A percentile compares a stretch with the other conserved stretches of the same genome.
Conservation (phyloP, 257 asterid genomes). For the Galeopsis tetrahit region DNA sequence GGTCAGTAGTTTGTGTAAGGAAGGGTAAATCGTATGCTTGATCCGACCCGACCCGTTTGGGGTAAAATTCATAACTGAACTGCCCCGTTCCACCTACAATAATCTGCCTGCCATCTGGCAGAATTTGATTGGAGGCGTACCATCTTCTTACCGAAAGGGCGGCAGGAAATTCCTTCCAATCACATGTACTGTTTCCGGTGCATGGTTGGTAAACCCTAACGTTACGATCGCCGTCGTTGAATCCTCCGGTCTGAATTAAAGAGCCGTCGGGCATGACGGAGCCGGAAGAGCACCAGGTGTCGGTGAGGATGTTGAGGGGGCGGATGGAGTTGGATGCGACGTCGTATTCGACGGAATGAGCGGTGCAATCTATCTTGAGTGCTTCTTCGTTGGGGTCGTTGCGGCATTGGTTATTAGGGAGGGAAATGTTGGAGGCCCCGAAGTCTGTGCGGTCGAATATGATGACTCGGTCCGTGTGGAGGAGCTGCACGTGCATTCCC, state of each 20-base stretch:
- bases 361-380: not conserved
- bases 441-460: constrained; percentile 21
- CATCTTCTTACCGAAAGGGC: not conserved
- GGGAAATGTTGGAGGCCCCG: constrained; percentile 24
- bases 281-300: not conserved
- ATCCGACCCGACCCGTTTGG: not conserved
- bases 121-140: not conserved
- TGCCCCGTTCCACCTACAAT: not conserved
- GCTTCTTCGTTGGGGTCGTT: constrained; percentile 2
- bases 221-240: not conserved
- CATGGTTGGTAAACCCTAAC: constrained; percentile 1
- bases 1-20: not conserved
- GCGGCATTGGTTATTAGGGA: constrained; percentile 22
- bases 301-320: not conserved
- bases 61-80: not conserved
- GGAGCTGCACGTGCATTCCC: constrained; percentile 35
- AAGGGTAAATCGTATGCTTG: not conserved
- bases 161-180: not conserved
- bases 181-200: not conserved
- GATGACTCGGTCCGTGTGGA: constrained; percentile 20
- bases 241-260: constrained; percentile 8
- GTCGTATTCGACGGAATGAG: not conserved
- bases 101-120: constrained; percentile 14
- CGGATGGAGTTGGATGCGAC: not conserved
- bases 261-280: too few relatives aligned